Evolutionary conservation across 352 stramenopile species (phyloP).

Genomic region (Phytophthora palmivora): DNA sequence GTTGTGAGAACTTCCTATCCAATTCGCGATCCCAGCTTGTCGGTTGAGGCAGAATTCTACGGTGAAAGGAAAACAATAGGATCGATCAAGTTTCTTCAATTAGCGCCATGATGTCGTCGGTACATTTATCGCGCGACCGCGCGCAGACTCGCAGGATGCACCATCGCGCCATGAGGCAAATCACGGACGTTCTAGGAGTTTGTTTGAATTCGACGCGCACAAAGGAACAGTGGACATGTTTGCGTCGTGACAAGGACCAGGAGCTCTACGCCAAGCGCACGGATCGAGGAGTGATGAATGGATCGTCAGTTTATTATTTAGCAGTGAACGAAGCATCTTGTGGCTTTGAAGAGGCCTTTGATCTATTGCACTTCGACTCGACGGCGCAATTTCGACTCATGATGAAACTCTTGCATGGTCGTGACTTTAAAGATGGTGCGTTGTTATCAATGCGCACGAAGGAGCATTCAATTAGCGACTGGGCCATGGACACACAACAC

Average conservation of each 20-base stretch:
- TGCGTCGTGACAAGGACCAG: constrained; percentile 57
- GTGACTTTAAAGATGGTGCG: constrained; percentile 62
- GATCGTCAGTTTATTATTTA: constrained; percentile 53
- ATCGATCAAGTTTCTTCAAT: too few species aligned
- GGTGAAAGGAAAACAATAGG: too few species aligned
- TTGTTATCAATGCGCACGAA: constrained; percentile 51
- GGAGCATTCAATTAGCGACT: constrained; percentile 42
- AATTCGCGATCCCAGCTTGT: constrained; percentile 12
- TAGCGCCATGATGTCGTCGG: constrained; percentile 32
- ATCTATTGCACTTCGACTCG: constrained; percentile 64
- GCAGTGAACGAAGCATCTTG: constrained; percentile 67
- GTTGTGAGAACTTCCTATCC: constrained; percentile 5
- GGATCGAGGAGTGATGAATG: constrained; percentile 28
- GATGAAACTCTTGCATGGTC: constrained; percentile 65
- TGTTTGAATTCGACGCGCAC: constrained; percentile 65
- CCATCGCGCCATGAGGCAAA: constrained; percentile 67
- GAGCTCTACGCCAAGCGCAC: constrained; percentile 65
- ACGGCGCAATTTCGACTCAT: constrained; percentile 64
- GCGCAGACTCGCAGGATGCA: constrained; percentile 64
- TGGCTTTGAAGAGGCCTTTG: constrained; percentile 65
- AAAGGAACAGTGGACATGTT: constrained; percentile 61
- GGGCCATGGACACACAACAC: constrained; percentile 55
- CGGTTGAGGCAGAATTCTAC: too few species aligned
- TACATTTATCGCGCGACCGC: constrained; percentile 58
- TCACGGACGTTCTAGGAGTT: constrained; percentile 60